phyloP scores from a whole-genome alignment of 768 basidiomycete genomes.

The Suillus variegatus region DNA sequence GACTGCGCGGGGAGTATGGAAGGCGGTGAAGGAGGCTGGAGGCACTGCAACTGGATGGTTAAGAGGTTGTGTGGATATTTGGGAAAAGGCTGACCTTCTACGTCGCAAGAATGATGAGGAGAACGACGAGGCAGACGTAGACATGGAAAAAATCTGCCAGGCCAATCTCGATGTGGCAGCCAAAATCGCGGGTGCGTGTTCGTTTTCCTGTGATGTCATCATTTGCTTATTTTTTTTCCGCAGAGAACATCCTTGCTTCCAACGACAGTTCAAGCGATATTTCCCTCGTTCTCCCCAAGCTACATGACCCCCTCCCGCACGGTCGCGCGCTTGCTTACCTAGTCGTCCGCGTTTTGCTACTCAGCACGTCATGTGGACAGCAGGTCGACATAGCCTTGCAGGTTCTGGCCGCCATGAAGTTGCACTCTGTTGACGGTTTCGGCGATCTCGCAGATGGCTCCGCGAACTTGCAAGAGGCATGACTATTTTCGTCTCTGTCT shows the following conservation, averaged over 20 bases:
- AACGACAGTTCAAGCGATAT: constrained; percentile 44
- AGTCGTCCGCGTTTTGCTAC: constrained; percentile 61
- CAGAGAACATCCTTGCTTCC: constrained; percentile 68
- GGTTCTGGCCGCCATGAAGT: constrained; percentile 46
- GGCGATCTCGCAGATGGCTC: constrained; percentile 28
- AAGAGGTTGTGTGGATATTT: constrained; percentile 51
- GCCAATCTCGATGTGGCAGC: constrained; percentile 56
- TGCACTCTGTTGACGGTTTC: constrained; percentile 46
- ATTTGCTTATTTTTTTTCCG: constrained; percentile 1
- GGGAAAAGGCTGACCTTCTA: constrained; percentile 33
- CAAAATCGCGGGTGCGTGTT: constrained; percentile 63
- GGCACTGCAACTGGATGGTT: constrained; percentile 43
- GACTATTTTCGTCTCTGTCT: not conserved
- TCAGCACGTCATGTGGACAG: constrained; percentile 54
- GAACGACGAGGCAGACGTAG: constrained; percentile 31
- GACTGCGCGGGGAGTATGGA: constrained; percentile 71
- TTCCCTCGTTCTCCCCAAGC: constrained; percentile 49
- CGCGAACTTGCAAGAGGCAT: constrained; percentile 31
- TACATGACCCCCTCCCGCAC: constrained; percentile 52
- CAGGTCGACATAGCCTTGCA: constrained; percentile 56
- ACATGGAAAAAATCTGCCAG: constrained; percentile 45
- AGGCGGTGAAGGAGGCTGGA: constrained; percentile 48
- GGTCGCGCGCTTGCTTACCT: constrained; percentile 61
- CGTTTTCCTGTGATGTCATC: not conserved
- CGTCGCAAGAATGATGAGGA: constrained; percentile 26